These are phyloP conservation scores for Acer yangbiense DNA, from an alignment of 345 rosid genomes.

Conservation along the genomic window DNA sequence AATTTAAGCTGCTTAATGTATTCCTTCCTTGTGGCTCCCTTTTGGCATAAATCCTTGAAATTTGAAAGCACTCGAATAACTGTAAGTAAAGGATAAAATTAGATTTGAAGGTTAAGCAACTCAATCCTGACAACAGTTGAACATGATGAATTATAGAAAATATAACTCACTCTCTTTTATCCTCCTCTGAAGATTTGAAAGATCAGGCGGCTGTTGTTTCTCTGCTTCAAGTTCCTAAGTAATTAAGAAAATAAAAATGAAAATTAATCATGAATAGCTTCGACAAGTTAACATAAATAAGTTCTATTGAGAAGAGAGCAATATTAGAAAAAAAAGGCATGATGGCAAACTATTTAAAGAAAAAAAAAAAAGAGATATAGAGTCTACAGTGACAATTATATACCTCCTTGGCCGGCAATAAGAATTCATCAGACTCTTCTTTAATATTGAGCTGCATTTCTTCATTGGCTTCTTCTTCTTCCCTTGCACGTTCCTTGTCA, in stretches of 20 bases:
- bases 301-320: constrained; percentile 11
- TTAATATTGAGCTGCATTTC: constrained; percentile 56
- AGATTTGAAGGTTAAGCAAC: constrained; percentile 2
- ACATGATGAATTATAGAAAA: constrained; percentile 12
- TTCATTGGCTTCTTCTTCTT: constrained; percentile 54
- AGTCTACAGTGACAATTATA: neutral
- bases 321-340: neutral
- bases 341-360: constrained; percentile 1
- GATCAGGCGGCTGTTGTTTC: constrained; percentile 74
- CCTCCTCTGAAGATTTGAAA: constrained; percentile 68
- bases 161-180: constrained; percentile 72
- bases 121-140: constrained; percentile 2
- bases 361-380: constrained; percentile 6
- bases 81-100: constrained; percentile 26
- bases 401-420: constrained; percentile 86
- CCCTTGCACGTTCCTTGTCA: constrained; percentile 45
- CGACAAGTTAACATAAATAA: neutral
- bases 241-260: constrained; percentile 6
- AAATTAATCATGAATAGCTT: neutral
- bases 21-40: constrained; percentile 69
- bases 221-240: constrained; percentile 84
- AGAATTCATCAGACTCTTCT: constrained; percentile 76
- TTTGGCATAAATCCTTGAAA: constrained; percentile 64
- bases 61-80: constrained; percentile 86
- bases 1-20: constrained; percentile 67